phyloP scores from a whole-genome alignment of 768 basidiomycete genomes.

The Sistotremastrum niveocremeum region DNA sequence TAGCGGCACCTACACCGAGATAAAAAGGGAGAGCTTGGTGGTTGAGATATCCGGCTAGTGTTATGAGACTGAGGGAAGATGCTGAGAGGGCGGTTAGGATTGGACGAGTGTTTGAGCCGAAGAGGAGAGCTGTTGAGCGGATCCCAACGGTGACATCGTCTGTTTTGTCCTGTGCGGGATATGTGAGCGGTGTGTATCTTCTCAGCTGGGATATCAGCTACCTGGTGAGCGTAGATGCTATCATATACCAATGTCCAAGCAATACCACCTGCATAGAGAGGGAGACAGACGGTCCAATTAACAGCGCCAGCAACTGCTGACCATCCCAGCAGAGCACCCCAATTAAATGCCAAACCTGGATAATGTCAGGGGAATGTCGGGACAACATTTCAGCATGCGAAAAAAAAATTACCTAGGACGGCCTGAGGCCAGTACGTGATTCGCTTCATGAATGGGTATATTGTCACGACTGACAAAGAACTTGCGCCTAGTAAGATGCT shows the following conservation, averaged over 20 bases:
- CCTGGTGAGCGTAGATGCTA: slow-evolving; percentile 96
- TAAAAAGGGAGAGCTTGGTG: slow-evolving; percentile 69
- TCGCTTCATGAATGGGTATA: slow-evolving; percentile 97
- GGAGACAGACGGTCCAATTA: slow-evolving; percentile 71
- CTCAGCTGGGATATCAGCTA: slow-evolving; percentile 16
- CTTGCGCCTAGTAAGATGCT: slow-evolving; percentile 90
- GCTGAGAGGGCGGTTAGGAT: slow-evolving; percentile 64
- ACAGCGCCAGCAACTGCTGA: slow-evolving; percentile 77
- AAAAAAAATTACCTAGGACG: slow-evolving; percentile 56
- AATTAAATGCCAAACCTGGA: slow-evolving; percentile 87
- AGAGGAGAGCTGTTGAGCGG: slow-evolving; percentile 87
- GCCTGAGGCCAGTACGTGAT: slow-evolving; percentile 95
- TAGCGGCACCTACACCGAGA: slow-evolving; percentile 58
- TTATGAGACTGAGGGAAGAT: slow-evolving; percentile 58
- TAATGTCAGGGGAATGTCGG: not conserved
- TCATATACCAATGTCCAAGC: slow-evolving; percentile 97
- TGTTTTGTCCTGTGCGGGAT: slow-evolving; percentile 56
- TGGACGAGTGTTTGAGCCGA: slow-evolving; percentile 61
- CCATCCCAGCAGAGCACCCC: slow-evolving; percentile 94
- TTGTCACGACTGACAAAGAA: slow-evolving; percentile 71
- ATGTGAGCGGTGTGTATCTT: not conserved
- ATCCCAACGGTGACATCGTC: slow-evolving; percentile 86
- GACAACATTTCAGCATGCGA: not conserved
- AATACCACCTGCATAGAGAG: slow-evolving; percentile 81
- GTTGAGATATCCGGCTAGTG: slow-evolving; percentile 72